Conservation (phyloP, 2,329 filamentous ascomycete species). For the Nemania sp. region DNA sequence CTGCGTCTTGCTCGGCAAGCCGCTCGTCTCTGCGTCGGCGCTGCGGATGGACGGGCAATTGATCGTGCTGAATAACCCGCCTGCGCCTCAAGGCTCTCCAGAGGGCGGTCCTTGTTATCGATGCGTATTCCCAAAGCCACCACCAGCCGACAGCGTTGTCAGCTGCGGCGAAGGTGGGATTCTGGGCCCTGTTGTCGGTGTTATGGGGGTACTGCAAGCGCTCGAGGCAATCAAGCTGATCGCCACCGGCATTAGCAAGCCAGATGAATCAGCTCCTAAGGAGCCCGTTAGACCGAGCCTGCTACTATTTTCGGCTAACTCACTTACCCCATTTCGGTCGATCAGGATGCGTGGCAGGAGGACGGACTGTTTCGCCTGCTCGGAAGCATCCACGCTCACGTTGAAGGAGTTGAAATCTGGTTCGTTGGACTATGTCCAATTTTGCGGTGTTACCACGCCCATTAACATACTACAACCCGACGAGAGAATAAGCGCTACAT, state of each 20-base stretch:
- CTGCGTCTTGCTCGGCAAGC: slow-evolving; percentile 81
- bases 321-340: slow-evolving; percentile 71
- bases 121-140: slow-evolving; percentile 90
- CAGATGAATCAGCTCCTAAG: slow-evolving; percentile 31
- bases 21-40: slow-evolving; percentile 89
- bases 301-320: slow-evolving; percentile 63
- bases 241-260: slow-evolving; percentile 54
- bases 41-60: slow-evolving; percentile 91
- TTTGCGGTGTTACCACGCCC: slow-evolving; percentile 76
- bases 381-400: slow-evolving; percentile 71
- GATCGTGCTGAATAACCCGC: slow-evolving; percentile 86
- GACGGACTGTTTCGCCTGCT: slow-evolving; percentile 81
- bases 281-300: slow-evolving; percentile 50
- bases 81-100: slow-evolving; percentile 67
- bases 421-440: slow-evolving; percentile 84
- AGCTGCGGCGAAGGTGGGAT: slow-evolving; percentile 95
- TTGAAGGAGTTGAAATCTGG: slow-evolving; percentile 71
- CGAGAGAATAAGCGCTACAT: slow-evolving; percentile 74
- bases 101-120: slow-evolving; percentile 88
- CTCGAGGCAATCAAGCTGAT: slow-evolving; percentile 90
- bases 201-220: slow-evolving; percentile 93
- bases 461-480: slow-evolving; percentile 68
- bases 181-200: slow-evolving; percentile 89
- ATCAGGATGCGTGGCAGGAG: slow-evolving; percentile 79
- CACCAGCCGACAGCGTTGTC: slow-evolving; percentile 82